Conservation (phyloP, 768 basidiomycete species). For the Pulveroboletus sp. region DNA sequence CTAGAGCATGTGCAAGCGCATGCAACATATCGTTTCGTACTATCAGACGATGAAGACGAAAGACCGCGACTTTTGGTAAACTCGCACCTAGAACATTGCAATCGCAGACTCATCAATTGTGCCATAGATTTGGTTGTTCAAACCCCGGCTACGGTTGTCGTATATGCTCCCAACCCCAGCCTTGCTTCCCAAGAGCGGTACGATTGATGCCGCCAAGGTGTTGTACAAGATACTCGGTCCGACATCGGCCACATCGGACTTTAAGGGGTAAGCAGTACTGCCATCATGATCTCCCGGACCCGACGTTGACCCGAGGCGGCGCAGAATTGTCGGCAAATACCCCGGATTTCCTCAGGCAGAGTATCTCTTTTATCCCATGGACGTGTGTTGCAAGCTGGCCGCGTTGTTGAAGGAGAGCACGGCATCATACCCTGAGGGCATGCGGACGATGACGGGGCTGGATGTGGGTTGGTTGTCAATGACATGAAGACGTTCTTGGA, state of each 20-base stretch:
- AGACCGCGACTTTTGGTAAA: constrained; percentile 75
- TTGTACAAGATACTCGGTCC: constrained; percentile 79
- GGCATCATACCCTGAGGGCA: constrained; percentile 65
- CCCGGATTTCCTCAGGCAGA: constrained; percentile 90
- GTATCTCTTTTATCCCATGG: constrained; percentile 77
- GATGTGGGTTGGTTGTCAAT: constrained; percentile 73
- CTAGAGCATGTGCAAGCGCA: constrained; percentile 88
- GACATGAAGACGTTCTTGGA: constrained; percentile 4
- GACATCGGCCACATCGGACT: constrained; percentile 39
- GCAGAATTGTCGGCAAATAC: constrained; percentile 62
- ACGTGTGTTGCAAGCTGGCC: constrained; percentile 70
- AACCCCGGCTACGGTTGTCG: constrained; percentile 78
- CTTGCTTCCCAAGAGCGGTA: constrained; percentile 57
- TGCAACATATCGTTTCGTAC: constrained; percentile 87
- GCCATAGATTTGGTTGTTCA: constrained; percentile 89
- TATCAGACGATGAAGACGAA: constrained; percentile 86
- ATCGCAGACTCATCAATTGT: background rate
- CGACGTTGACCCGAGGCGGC: background rate
- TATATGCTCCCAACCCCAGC: constrained; percentile 59
- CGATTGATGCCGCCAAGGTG: constrained; percentile 76
- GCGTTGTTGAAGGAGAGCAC: constrained; percentile 76
- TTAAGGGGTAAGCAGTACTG: constrained; percentile 24
- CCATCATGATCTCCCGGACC: background rate
- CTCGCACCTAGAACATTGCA: background rate
- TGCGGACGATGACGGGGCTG: constrained; percentile 78